Conservation (phyloP, 2,329 filamentous ascomycete genomes). For the Scleromitrula shiraiana region DNA sequence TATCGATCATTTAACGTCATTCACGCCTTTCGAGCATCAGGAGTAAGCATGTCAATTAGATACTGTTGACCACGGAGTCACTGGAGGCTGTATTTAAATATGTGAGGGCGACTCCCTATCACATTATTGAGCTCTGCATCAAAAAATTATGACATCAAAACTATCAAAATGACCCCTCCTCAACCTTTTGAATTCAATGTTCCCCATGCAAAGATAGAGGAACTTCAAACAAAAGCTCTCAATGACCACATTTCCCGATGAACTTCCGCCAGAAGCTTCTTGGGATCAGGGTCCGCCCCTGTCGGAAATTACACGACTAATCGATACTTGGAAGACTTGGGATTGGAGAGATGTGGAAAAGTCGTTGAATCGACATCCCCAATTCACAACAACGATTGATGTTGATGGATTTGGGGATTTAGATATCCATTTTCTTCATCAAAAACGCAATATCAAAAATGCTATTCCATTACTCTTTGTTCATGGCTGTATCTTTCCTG, state of each 20-base stretch:
- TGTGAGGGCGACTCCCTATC: too few relatives aligned
- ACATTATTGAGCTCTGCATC: too few relatives aligned
- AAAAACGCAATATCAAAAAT: constrained; percentile 34
- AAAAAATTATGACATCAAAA: too few relatives aligned
- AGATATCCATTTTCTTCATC: constrained; percentile 57
- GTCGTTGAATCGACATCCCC: constrained; percentile 20
- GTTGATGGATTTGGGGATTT: constrained; percentile 51
- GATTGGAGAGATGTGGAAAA: constrained; percentile 9
- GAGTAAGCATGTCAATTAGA: too few relatives aligned
- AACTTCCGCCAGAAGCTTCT: not conserved
- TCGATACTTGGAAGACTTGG: not conserved
- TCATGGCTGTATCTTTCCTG: constrained; percentile 32
- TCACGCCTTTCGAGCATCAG: too few relatives aligned
- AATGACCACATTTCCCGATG: not conserved
- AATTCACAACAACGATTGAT: constrained; percentile 33
- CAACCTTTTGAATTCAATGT: not conserved
- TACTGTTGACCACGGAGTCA: too few relatives aligned
- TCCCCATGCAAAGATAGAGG: not conserved
- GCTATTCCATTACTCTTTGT: constrained; percentile 59
- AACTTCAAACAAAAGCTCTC: not conserved
- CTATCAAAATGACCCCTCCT: not conserved
- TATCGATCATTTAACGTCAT: too few relatives aligned
- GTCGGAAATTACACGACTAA: not conserved
- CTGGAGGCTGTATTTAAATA: not conserved
- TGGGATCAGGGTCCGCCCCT: constrained; percentile 4